Percentiles rank a stretch among this genome's conserved stretches.
phyloP scores from a whole-genome alignment of 208 protist genomes.

The Leishmania braziliensis region DNA sequence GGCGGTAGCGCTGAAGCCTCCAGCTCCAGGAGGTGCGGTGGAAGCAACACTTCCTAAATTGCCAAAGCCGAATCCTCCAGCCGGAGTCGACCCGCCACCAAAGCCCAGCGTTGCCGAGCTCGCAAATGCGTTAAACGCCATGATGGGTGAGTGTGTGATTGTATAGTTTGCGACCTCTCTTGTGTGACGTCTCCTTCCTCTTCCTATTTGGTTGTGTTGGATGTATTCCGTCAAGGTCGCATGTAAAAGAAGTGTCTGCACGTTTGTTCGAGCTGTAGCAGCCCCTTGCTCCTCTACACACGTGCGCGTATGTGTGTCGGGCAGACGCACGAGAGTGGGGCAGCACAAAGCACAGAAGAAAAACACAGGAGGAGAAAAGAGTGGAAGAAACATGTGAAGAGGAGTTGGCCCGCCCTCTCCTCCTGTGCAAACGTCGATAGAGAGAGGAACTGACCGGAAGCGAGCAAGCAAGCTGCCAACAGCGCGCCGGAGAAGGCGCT shows the following conservation, averaged over 20 bases:
- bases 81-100: not conserved
- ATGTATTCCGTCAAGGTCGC: not conserved
- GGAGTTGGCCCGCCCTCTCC: too few species aligned
- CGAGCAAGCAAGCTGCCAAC: not conserved
- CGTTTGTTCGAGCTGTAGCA: not conserved
- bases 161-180: not conserved
- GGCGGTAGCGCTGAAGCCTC: not conserved
- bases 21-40: not conserved
- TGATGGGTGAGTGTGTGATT: not conserved
- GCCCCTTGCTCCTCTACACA: not conserved
- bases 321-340: not conserved
- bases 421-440: not conserved
- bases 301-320: too few species aligned
- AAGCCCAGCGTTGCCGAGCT: not conserved
- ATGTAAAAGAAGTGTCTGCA: too few species aligned
- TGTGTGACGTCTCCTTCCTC: not conserved
- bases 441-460: not conserved
- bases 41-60: not conserved
- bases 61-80: conserved; percentile 5
- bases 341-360: not conserved
- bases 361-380: not conserved
- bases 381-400: not conserved
- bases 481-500: not conserved
- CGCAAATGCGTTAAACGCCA: conserved; percentile 20
- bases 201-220: not conserved